A percentile compares a stretch with the other conserved stretches of the same genome.
phyloP scores from a whole-genome alignment of 148 eudicot genomes.

The Nepenthes mirabilis region DNA sequence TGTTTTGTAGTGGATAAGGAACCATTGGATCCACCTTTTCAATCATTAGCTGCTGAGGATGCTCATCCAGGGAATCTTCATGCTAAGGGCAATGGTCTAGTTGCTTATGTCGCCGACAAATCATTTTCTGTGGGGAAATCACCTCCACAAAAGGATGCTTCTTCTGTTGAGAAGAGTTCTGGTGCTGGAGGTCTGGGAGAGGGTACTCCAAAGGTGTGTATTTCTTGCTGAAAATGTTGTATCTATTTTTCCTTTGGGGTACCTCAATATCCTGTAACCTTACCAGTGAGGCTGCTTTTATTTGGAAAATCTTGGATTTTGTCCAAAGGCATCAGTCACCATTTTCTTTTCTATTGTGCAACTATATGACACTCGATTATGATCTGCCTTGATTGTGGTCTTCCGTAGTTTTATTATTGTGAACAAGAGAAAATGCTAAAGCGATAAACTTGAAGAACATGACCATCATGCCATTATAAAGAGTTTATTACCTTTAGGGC shows the following conservation, averaged over 20 bases:
- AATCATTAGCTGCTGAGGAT: neutral
- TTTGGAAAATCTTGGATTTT: no score
- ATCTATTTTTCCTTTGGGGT: neutral
- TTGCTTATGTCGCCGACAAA: conserved; percentile 18
- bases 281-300: no score
- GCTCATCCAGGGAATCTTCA: conserved; percentile 15
- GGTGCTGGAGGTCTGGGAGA: conserved; percentile 65
- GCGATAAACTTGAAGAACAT: no score
- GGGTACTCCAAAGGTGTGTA: conserved; percentile 85
- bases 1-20: neutral
- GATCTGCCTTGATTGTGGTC: no score
- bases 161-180: conserved; percentile 22
- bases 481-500: no score
- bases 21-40: neutral
- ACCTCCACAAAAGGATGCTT: conserved; percentile 28
- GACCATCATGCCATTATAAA: no score
- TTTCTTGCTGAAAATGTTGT: conserved; percentile 2
- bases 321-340: no score
- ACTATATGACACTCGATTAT: no score
- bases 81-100: conserved; percentile 15
- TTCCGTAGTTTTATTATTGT: no score
- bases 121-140: conserved; percentile 48
- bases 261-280: neutral
- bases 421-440: no score
- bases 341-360: no score